phyloP scores from a whole-genome alignment of 805 yeast species.

The Brettanomyces anomalus region DNA sequence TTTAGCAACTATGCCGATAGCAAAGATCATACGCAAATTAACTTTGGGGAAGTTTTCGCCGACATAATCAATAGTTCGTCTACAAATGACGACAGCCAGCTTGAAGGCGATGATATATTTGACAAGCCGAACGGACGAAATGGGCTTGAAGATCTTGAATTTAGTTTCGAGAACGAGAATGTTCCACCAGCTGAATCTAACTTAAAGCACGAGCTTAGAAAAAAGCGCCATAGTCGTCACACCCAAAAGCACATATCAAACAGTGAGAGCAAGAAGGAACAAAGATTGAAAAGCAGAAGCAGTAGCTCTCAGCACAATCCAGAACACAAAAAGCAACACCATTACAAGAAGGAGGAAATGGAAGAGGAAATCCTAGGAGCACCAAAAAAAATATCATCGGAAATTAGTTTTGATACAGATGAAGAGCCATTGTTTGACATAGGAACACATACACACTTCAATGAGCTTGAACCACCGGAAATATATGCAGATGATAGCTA shows the following conservation, averaged over 20 bases:
- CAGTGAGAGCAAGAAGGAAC: no score
- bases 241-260: no score
- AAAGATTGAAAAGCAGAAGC: no score
- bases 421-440: not conserved
- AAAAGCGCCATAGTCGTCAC: no score
- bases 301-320: no score
- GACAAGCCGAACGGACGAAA: conserved; percentile 1
- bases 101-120: conserved; percentile 1
- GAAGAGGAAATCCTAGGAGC: not conserved
- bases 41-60: not conserved
- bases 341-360: not conserved
- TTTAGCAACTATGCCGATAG: conserved; percentile 6
- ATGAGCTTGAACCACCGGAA: conserved; percentile 12
- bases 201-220: no score
- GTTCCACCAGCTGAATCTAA: no score
- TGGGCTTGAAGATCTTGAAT: no score
- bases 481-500: conserved; percentile 1
- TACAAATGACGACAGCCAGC: conserved; percentile 2
- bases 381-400: not conserved
- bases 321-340: no score
- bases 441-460: not conserved
- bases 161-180: no score
- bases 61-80: conserved; percentile 1
- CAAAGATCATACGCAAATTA: conserved; percentile 6
- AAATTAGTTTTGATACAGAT: not conserved